Conservation (phyloP, 805 yeast genomes). For the Metschnikowia proteae region DNA sequence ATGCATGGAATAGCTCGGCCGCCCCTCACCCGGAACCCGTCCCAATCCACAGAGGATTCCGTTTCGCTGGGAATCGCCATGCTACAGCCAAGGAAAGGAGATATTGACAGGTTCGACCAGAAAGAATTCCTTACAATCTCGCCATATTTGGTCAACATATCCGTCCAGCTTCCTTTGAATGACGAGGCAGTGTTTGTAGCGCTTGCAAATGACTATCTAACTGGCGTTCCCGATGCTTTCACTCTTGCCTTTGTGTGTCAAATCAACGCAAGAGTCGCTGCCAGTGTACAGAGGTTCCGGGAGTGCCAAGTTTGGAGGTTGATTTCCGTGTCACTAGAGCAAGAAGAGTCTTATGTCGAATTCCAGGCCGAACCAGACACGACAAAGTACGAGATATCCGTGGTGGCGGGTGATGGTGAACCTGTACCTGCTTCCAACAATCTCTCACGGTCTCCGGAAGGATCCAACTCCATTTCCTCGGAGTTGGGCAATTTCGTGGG, state of each 20-base stretch:
- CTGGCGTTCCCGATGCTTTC: constrained; percentile 46
- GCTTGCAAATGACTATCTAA: constrained; percentile 47
- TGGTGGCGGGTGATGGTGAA: not conserved
- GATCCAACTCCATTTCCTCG: constrained; percentile 23
- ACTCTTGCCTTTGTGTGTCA: constrained; percentile 52
- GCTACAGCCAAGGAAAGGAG: constrained; percentile 4
- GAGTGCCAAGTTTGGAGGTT: constrained; percentile 65
- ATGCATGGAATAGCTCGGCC: constrained; percentile 21
- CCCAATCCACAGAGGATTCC: constrained; percentile 37
- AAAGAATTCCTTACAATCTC: not conserved
- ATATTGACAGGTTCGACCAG: constrained; percentile 13
- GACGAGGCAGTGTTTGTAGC: constrained; percentile 45
- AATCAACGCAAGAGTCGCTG: constrained; percentile 55
- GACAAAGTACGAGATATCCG: not conserved
- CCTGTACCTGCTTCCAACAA: not conserved
- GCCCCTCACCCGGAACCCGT: constrained; percentile 28
- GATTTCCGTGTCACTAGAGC: constrained; percentile 46
- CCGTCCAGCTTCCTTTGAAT: constrained; percentile 40
- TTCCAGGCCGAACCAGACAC: not conserved
- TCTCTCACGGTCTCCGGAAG: constrained; percentile 10
- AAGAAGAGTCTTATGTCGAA: constrained; percentile 25
- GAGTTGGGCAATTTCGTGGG: constrained; percentile 40
- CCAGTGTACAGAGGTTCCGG: constrained; percentile 45
- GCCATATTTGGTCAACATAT: constrained; percentile 34
- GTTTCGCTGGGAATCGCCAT: constrained; percentile 12